These are phyloP conservation scores for Globisporangium irregulare DNA, from an alignment of 352 stramenopile genomes.

Conservation along the genomic window DNA sequence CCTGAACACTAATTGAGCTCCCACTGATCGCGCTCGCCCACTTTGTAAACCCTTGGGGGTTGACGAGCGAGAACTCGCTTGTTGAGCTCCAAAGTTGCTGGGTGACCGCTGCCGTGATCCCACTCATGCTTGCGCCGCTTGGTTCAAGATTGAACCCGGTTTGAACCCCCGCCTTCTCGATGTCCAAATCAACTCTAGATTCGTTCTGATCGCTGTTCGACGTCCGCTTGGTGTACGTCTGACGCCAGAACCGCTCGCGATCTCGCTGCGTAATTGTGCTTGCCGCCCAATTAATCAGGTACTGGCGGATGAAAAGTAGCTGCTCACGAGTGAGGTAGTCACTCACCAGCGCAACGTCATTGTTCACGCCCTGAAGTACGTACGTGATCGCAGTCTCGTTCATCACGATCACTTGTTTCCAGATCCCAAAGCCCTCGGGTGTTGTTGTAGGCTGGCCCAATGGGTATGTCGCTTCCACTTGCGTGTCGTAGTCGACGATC, in stretches of 20 bases:
- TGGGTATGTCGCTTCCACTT: slow-evolving; percentile 19
- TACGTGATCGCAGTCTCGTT: slow-evolving; percentile 55
- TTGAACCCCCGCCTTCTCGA: slow-evolving; percentile 43
- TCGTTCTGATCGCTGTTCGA: slow-evolving; percentile 41
- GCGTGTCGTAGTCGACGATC: slow-evolving; percentile 56
- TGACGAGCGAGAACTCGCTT: slow-evolving; percentile 38
- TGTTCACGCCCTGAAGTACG: slow-evolving; percentile 57
- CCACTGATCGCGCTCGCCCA: slow-evolving; percentile 34
- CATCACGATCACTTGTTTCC: slow-evolving; percentile 70
- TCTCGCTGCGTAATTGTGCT: slow-evolving; percentile 47
- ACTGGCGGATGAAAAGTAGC: slow-evolving; percentile 53
- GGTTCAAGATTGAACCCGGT: slow-evolving; percentile 48
- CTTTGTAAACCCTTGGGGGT: slow-evolving; percentile 42
- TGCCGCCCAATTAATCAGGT: slow-evolving; percentile 52
- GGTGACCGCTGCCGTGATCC: slow-evolving; percentile 30
- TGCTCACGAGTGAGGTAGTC: slow-evolving; percentile 62
- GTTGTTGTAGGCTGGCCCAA: slow-evolving; percentile 32
- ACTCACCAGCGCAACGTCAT: slow-evolving; percentile 40
- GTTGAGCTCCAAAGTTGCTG: slow-evolving; percentile 46
- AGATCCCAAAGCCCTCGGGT: slow-evolving; percentile 62
- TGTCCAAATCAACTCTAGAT: slow-evolving; percentile 57
- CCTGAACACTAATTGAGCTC: slow-evolving; percentile 16
- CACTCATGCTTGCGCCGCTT: slow-evolving; percentile 24
- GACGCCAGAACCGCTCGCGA: slow-evolving; percentile 59
- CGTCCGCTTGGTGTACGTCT: slow-evolving; percentile 41